Evolutionary conservation across 345 rosid species (phyloP).

Genomic region (Odontarrhena argentea): DNA sequence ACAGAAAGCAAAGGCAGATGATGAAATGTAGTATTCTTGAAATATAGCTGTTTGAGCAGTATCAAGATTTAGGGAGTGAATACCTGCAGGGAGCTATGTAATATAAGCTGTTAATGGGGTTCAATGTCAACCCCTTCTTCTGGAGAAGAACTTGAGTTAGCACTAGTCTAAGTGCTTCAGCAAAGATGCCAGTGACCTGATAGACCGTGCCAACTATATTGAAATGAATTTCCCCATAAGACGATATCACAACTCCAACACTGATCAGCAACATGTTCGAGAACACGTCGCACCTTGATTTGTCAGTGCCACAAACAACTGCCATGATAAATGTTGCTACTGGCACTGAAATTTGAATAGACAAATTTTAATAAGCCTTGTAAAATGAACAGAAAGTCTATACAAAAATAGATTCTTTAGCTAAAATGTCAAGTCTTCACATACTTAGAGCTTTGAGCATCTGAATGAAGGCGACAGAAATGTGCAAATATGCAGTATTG

Average conservation of each 20-base stretch:
- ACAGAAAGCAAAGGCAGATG: slow-evolving; percentile 3
- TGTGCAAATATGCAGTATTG: slow-evolving; percentile 89
- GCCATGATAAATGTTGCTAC: slow-evolving; percentile 91
- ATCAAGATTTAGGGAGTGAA: slow-evolving; percentile 1
- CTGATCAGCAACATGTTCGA: slow-evolving; percentile 94
- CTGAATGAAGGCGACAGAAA: slow-evolving; percentile 97
- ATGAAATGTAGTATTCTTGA: neutral
- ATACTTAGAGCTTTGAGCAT: slow-evolving; percentile 98
- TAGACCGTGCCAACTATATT: slow-evolving; percentile 86
- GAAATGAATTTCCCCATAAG: slow-evolving; percentile 96
- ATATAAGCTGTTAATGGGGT: slow-evolving; percentile 93
- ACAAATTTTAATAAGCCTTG: slow-evolving; percentile 34
- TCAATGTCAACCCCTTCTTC: slow-evolving; percentile 85
- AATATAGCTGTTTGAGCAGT: neutral
- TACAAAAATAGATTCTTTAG: slow-evolving; percentile 18
- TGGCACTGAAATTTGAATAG: slow-evolving; percentile 74
- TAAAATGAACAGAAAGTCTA: slow-evolving; percentile 18
- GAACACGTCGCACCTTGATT: slow-evolving; percentile 87
- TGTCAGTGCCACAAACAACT: slow-evolving; percentile 90
- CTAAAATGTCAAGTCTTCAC: slow-evolving; percentile 39
- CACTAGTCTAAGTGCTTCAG: slow-evolving; percentile 96
- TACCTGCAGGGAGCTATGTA: slow-evolving; percentile 99
- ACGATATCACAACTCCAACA: slow-evolving; percentile 91
- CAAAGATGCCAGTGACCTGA: slow-evolving; percentile 95
- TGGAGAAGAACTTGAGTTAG: slow-evolving; percentile 96